Base-by-base conservation (phyloP, 306 rosid genomes). In the Bauhinia variegata region DNA sequence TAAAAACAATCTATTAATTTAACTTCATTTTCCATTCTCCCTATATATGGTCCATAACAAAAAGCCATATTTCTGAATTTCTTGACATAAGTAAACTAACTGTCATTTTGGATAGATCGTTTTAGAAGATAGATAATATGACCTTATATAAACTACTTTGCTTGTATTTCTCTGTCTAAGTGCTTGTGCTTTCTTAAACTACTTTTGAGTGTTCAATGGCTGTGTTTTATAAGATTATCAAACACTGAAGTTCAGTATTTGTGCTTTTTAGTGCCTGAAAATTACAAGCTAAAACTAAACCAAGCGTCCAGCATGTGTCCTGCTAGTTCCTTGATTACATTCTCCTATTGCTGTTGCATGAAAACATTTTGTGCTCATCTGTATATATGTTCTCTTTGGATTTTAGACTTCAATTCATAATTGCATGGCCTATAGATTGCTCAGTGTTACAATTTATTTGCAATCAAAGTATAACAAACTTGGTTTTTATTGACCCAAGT, bases 331-430 rank as follows among this genome's bases (percentile, higher is more conserved):
- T 23, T 23, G 28, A 6, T 36, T 36, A 36, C 41, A 36, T 36
- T 23, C 23, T 41, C 42, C 11, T 52, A 71, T 60, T 49, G 33
- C 7, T 49, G 18, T 38, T 54, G 37, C 17, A 15, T 60, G 42
- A 23, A 28, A 38, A 15, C 54, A 38, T 71, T 30, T 63, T 39
- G 28, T 57, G 54, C 33, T 71, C 33, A 18, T 23, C 0, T 17
- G 13, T 36, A 6, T 3, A 38, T 15, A 47, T 47, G 56, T 32
- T 18, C 55, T 11, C 42, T 41, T 53, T 43, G 11, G 11, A 4
- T 4, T 72, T 72, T 51, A 28, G 58, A 30, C 9, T 61, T 54
- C 55, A 31, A 8, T 41, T 71, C 1, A 33, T 7, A 30, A 36
- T 54, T 44, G 58, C 14, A 38, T 16, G 8, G 47, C 11, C 11